These are phyloP conservation scores for Epipyxis sp. DNA, from an alignment of 108 stramenopile species.

Conservation along the genomic window DNA sequence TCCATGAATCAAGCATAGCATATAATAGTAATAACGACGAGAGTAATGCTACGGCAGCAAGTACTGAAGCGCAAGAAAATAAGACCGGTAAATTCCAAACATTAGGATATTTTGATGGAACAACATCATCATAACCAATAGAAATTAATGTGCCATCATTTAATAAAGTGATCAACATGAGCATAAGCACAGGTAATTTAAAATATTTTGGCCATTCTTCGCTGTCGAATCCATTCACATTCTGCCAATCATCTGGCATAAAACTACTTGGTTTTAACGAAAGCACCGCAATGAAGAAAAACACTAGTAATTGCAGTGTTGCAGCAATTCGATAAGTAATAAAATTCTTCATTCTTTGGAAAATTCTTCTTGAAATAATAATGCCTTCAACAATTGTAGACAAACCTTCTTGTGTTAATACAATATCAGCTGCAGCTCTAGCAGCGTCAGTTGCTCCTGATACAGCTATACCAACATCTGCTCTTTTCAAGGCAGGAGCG, in stretches of 20 bases:
- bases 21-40: slow-evolving; percentile 50
- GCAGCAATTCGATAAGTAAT: slow-evolving; percentile 63
- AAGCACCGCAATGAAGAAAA: slow-evolving; percentile 41
- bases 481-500: slow-evolving; percentile 73
- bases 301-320: slow-evolving; percentile 69
- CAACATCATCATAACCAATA: slow-evolving; percentile 41
- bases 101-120: slow-evolving; percentile 61
- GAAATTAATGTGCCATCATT: slow-evolving; percentile 28
- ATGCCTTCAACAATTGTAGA: slow-evolving; percentile 63
- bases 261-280: background rate
- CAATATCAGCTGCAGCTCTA: slow-evolving; percentile 75
- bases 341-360: slow-evolving; percentile 58
- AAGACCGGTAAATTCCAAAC: slow-evolving; percentile 54
- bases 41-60: slow-evolving; percentile 57
- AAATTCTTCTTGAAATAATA: slow-evolving; percentile 64
- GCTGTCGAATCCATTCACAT: background rate
- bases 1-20: slow-evolving; percentile 31
- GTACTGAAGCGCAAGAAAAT: slow-evolving; percentile 55
- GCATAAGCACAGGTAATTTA: slow-evolving; percentile 6
- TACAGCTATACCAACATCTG: slow-evolving; percentile 75
- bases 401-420: slow-evolving; percentile 73
- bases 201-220: slow-evolving; percentile 16
- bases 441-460: slow-evolving; percentile 82
- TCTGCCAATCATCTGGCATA: slow-evolving; percentile 10
- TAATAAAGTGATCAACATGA: slow-evolving; percentile 22